Conservation (phyloP, 108 stramenopile genomes). For the Nitzschia putrida region DNA sequence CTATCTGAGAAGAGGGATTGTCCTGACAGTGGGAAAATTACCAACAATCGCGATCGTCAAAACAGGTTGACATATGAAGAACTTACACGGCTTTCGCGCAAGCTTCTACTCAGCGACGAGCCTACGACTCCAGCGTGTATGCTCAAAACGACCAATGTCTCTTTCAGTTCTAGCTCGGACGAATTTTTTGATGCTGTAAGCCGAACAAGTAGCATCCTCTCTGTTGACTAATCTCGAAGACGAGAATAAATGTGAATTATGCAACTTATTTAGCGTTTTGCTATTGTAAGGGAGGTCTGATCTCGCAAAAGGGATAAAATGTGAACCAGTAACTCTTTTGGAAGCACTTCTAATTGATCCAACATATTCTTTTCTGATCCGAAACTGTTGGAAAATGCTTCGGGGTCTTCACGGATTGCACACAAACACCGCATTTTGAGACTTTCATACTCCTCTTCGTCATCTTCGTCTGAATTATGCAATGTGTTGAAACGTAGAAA, state of each 20-base stretch:
- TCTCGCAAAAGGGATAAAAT: conserved; percentile 6
- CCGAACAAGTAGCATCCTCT: conserved; percentile 9
- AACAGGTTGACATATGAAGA: background rate
- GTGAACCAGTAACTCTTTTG: conserved; percentile 14
- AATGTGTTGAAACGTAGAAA: conserved; percentile 12
- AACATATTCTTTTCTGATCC: conserved; percentile 13
- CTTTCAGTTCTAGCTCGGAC: background rate
- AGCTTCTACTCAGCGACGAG: conserved; percentile 2
- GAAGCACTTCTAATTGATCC: conserved; percentile 17
- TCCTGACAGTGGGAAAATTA: no score
- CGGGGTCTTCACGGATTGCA: conserved; percentile 22
- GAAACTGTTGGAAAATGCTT: conserved; percentile 20
- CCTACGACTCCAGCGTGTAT: background rate
- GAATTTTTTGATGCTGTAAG: conserved; percentile 17
- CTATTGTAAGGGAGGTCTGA: background rate
- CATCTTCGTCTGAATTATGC: background rate
- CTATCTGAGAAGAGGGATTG: no score
- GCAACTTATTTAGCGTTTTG: no score
- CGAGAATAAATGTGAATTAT: background rate
- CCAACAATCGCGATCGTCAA: no score
- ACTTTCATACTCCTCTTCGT: background rate
- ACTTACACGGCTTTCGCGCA: background rate
- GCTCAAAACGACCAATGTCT: background rate
- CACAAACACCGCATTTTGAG: conserved; percentile 25
- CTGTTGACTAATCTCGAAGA: background rate